These are phyloP conservation scores for Apostasia shenzhenica DNA, from an alignment of 106 monocot genomes.

Conservation along the genomic window DNA sequence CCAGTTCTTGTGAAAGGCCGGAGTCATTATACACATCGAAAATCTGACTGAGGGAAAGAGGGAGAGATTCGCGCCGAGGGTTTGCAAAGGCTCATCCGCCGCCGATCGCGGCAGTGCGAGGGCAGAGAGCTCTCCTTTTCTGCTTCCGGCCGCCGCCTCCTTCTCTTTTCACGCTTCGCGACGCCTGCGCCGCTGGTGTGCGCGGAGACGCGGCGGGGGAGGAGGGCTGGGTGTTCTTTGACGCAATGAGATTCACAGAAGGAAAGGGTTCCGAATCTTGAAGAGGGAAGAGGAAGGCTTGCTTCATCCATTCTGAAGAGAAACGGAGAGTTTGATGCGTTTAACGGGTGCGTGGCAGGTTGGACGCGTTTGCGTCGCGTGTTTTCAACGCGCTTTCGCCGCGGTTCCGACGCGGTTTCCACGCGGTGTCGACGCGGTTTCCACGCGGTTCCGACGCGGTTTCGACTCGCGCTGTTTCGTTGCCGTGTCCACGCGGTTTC, in stretches of 20 bases:
- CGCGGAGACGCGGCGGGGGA: background rate
- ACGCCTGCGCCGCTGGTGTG: background rate
- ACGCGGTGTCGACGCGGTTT: no score
- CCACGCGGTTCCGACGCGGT: no score
- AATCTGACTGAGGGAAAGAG: background rate
- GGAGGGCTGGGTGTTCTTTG: background rate
- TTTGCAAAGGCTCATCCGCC: no score
- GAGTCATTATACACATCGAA: background rate
- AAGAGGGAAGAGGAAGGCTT: background rate
- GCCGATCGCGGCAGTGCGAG: conserved; percentile 1
- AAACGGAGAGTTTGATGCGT: background rate
- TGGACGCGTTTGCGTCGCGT: background rate
- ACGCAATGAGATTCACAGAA: background rate
- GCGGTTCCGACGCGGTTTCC: no score
- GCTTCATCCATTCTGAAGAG: background rate
- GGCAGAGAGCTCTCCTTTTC: background rate
- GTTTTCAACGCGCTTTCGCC: background rate
- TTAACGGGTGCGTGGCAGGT: background rate
- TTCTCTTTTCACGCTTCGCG: background rate
- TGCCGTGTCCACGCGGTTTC: no score
- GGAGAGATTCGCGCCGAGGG: conserved; percentile 6
- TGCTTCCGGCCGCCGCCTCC: background rate
- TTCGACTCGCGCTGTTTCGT: no score
- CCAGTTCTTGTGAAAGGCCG: background rate
- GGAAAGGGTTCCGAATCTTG: no score